Conservation (phyloP, 202 grass and related monocot species). For the Saccharum hybrid region DNA sequence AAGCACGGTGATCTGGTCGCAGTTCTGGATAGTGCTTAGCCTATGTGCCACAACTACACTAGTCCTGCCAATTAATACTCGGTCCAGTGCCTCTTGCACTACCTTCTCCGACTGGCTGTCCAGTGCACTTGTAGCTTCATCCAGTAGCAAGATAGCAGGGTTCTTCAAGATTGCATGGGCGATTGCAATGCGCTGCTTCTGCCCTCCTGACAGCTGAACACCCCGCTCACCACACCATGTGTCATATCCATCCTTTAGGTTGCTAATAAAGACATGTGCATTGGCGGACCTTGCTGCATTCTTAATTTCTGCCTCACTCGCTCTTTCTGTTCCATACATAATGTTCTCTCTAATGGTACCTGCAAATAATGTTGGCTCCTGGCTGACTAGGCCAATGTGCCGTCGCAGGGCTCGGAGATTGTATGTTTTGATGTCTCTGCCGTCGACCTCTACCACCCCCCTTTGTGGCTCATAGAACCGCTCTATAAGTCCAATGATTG, state of each 20-base stretch:
- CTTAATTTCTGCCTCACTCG: constrained; percentile 63
- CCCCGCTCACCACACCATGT: constrained; percentile 72
- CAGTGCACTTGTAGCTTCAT: constrained; percentile 82
- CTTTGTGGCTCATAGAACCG: constrained; percentile 80
- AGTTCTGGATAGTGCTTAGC: constrained; percentile 74
- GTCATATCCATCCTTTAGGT: constrained; percentile 80
- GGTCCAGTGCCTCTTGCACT: constrained; percentile 69
- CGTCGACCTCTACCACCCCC: constrained; percentile 63
- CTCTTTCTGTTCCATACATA: constrained; percentile 59
- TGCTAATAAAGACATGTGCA: constrained; percentile 81
- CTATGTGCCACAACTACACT: constrained; percentile 73
- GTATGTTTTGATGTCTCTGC: constrained; percentile 68
- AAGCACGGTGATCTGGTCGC: constrained; percentile 69
- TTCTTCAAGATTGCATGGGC: constrained; percentile 82
- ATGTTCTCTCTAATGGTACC: constrained; percentile 77
- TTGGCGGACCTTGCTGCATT: constrained; percentile 66
- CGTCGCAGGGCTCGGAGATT: constrained; percentile 60
- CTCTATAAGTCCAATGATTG: constrained; percentile 81
- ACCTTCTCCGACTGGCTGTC: constrained; percentile 81
- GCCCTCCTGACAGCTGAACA: constrained; percentile 76
- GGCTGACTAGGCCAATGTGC: constrained; percentile 74
- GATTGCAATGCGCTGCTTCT: constrained; percentile 81
- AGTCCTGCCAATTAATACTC: constrained; percentile 70
- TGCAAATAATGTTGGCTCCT: constrained; percentile 78
- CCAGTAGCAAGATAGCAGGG: constrained; percentile 69